Evolutionary conservation across 805 yeast genomes (phyloP), one percentile per base, ranked within the genome.

Genomic region (Metschnikowia aberdeeniae): DNA sequence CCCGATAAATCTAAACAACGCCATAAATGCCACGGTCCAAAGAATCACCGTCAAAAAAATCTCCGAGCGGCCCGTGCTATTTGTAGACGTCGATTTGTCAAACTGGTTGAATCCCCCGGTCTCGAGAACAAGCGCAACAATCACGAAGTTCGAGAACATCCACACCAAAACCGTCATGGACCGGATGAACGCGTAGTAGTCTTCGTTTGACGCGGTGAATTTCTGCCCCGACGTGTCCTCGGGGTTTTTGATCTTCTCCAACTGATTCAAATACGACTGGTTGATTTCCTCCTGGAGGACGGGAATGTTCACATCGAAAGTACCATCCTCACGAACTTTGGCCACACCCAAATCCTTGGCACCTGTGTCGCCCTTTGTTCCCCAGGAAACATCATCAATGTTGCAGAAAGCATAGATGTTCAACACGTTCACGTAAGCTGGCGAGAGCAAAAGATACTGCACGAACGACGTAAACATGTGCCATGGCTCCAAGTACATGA

Each of bases 341-440:
- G 77, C 80, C 1, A 66, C 73, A 42, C 85, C 84, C 58, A 81
- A 70, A 33, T 76, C 78, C 30, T 66, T 72, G 5, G 80, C 80
- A 3, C 84, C 77, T n/a, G 73, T 70, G 35, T 80, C 78, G 34
- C 86, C 86, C 60, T 82, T 81, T n/a, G 86, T 81, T 47, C 86
- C 86, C 86, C 86, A 81, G 2, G 86, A 81, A 39, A 81, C 77
- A 63, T 81, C 86, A 58, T 81, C 86, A 67, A 82, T 79, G 62
- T 81, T 81, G 67, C 85, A 81, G 60, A 82, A 81, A 1, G 86
- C 84, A 61, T 80, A 81, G 40, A 81, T 82, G 58, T 79, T 81
- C 56, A 82, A 66, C 33, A 82, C 78, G 51, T 76, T 76, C 49
- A 75, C 68, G 57, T 75, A 76, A n/a, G 77, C 67, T 5, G 81